These are phyloP conservation scores for Clarireedia sp. DNA, from an alignment of 2,329 filamentous ascomycete species.

Conservation along the genomic window DNA sequence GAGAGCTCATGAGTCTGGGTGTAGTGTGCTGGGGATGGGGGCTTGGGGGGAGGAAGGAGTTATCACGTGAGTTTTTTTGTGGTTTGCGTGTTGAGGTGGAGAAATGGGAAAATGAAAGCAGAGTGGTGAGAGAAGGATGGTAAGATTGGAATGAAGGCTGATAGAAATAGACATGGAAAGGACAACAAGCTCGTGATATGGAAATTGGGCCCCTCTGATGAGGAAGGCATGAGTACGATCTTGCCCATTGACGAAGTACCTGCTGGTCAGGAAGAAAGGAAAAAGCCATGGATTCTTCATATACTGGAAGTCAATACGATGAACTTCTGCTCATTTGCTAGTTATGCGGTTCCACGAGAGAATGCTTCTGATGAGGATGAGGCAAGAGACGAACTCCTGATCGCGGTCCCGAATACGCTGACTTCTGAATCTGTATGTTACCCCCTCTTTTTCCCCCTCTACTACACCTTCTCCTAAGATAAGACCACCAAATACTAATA, in stretches of 20 bases:
- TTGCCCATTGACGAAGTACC: slow-evolving; percentile 60
- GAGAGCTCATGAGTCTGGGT: slow-evolving; percentile 64
- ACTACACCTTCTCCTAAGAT: slow-evolving; percentile 3
- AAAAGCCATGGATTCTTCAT: slow-evolving; percentile 78
- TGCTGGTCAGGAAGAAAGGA: slow-evolving; percentile 32
- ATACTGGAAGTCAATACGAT: slow-evolving; percentile 81
- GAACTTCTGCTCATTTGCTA: slow-evolving; percentile 84
- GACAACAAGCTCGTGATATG: slow-evolving; percentile 83
- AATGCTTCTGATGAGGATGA: neutral
- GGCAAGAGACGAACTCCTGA: slow-evolving; percentile 41
- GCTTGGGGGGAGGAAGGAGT: slow-evolving; percentile 66
- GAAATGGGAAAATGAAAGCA: neutral
- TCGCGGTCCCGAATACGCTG: slow-evolving; percentile 76
- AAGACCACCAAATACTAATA: slow-evolving; percentile 14
- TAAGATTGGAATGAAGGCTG: neutral
- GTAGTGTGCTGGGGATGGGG: slow-evolving; percentile 63
- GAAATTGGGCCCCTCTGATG: slow-evolving; percentile 57
- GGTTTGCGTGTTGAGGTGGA: neutral
- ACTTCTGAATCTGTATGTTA: slow-evolving; percentile 57
- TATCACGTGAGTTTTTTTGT: slow-evolving; percentile 61
- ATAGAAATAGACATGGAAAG: slow-evolving; percentile 64
- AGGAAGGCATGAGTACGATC: slow-evolving; percentile 54
- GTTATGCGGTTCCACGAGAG: neutral
- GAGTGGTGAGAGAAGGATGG: neutral
- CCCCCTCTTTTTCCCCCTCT: neutral